Evolutionary conservation across 257 asterid genomes (phyloP).

Genomic region (Solanum chaucha): DNA sequence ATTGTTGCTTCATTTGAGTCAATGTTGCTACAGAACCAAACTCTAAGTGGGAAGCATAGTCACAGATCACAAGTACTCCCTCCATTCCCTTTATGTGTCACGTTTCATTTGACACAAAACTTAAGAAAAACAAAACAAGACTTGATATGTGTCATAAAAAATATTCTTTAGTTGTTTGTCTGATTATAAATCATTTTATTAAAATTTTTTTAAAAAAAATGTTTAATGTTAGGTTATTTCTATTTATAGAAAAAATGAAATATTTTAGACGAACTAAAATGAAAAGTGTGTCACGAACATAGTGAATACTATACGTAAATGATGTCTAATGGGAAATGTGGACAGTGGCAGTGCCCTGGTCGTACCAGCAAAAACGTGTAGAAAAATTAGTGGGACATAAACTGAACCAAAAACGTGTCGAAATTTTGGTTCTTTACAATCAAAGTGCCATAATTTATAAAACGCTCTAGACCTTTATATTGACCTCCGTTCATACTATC

Average conservation of each 20-base stretch:
- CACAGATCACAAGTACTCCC: background rate
- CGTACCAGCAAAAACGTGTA: background rate
- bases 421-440: background rate
- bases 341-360: background rate
- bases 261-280: background rate
- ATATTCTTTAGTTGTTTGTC: background rate
- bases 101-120: background rate
- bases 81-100: background rate
- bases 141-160: background rate
- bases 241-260: background rate
- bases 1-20: background rate
- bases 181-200: background rate
- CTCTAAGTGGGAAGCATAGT: background rate
- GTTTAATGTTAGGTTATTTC: too few relatives aligned
- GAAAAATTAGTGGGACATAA: background rate
- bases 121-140: background rate
- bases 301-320: background rate
- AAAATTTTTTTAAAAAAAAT: too few relatives aligned
- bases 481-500: background rate
- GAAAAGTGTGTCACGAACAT: background rate
- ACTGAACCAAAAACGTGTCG: background rate
- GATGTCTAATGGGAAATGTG: background rate
- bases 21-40: slow-evolving; percentile 7
- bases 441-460: background rate
- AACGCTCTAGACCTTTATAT: background rate